Evolutionary conservation across 2,329 filamentous ascomycete genomes (phyloP).

Genomic region (Phaeosphaeria sp.): DNA sequence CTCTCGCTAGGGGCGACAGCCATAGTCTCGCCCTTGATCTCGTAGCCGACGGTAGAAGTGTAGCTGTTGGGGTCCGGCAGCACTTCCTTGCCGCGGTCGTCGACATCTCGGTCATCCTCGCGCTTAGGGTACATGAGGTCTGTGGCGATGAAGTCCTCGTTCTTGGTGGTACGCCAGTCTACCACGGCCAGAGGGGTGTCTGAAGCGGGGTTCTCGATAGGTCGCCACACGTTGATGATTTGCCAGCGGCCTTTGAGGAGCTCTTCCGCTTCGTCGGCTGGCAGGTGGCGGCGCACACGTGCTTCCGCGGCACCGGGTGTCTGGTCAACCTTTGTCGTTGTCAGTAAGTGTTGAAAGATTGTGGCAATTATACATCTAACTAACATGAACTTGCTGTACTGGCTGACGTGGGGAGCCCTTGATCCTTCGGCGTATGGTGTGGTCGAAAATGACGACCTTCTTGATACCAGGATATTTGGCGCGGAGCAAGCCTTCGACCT

Average conservation of each 20-base stretch:
- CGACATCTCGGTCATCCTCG: slow-evolving; percentile 49
- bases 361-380: background rate
- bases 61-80: slow-evolving; percentile 57
- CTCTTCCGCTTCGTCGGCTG: slow-evolving; percentile 62
- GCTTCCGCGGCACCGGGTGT: slow-evolving; percentile 67
- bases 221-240: slow-evolving; percentile 76
- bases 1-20: slow-evolving; percentile 63
- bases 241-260: slow-evolving; percentile 67
- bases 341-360: background rate
- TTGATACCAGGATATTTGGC: slow-evolving; percentile 62
- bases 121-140: slow-evolving; percentile 66
- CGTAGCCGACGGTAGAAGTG: slow-evolving; percentile 65
- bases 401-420: slow-evolving; percentile 67
- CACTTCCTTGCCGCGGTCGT: slow-evolving; percentile 66
- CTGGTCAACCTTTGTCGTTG: slow-evolving; percentile 61
- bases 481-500: slow-evolving; percentile 65
- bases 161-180: slow-evolving; percentile 66
- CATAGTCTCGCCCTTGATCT: slow-evolving; percentile 69
- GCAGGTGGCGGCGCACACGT: slow-evolving; percentile 68
- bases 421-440: slow-evolving; percentile 68
- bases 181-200: slow-evolving; percentile 74
- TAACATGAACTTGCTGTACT: slow-evolving; percentile 70
- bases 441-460: slow-evolving; percentile 74
- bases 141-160: slow-evolving; percentile 65
- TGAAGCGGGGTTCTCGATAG: slow-evolving; percentile 68